A percentile compares a stretch with the other conserved stretches of the same genome.
Evolutionary conservation across 805 yeast genomes (phyloP).

Genomic region (Starmerella powellii): DNA sequence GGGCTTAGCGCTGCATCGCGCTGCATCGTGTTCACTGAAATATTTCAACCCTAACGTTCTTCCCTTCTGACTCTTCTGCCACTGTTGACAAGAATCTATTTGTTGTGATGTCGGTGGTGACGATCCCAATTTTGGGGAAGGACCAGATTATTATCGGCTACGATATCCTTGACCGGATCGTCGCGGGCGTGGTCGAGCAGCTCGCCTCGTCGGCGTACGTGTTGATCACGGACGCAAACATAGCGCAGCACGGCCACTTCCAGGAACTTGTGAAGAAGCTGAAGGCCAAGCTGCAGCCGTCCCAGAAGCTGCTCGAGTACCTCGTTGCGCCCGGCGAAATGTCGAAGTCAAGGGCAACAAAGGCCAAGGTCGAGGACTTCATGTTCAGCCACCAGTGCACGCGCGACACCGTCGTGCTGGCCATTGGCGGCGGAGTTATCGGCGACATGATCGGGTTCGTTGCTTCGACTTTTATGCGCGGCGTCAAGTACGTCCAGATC

Average conservation of each 20-base stretch:
- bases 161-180: conserved; percentile 62
- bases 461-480: conserved; percentile 99
- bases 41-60: neutral
- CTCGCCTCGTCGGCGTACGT: conserved; percentile 85
- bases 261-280: conserved; percentile 33
- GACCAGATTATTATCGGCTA: conserved; percentile 86
- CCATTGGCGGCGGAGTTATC: conserved; percentile 96
- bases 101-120: conserved; percentile 23
- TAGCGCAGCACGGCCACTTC: conserved; percentile 33
- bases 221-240: conserved; percentile 73
- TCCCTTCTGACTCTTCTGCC: neutral
- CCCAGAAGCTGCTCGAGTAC: conserved; percentile 52
- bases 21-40: no score
- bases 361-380: conserved; percentile 87
- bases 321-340: conserved; percentile 87
- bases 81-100: no score
- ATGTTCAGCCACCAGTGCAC: conserved; percentile 76
- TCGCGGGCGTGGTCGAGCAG: conserved; percentile 46
- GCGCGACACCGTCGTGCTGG: conserved; percentile 85
- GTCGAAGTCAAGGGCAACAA: conserved; percentile 74
- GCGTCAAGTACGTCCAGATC: conserved; percentile 82
- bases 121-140: conserved; percentile 66
- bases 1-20: no score
- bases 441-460: conserved; percentile 99
- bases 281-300: conserved; percentile 20